Percentiles rank a stretch among this genome's conserved stretches.
Evolutionary conservation across 352 stramenopile species (phyloP).

Genomic region (Pythium apleroticum): DNA sequence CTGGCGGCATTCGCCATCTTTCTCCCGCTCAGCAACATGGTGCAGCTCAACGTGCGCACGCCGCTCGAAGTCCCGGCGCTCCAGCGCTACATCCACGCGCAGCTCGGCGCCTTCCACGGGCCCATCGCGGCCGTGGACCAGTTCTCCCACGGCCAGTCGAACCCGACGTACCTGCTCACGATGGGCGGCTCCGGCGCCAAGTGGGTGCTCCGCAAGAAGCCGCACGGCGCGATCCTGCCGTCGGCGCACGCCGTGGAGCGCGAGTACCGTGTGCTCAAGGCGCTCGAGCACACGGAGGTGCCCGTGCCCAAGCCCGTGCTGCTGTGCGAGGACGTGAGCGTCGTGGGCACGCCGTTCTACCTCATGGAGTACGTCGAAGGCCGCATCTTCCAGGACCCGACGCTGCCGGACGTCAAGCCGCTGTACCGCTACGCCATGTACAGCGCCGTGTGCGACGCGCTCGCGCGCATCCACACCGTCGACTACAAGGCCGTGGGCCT

Average conservation of each 20-base stretch:
- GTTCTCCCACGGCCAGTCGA: slow-evolving; percentile 87
- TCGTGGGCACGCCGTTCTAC: slow-evolving; percentile 80
- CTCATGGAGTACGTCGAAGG: slow-evolving; percentile 81
- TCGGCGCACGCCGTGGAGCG: slow-evolving; percentile 81
- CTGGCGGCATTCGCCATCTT: neutral
- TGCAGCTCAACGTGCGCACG: slow-evolving; percentile 52
- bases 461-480: slow-evolving; percentile 64
- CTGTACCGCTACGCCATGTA: slow-evolving; percentile 84
- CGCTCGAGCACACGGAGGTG: slow-evolving; percentile 66
- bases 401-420: slow-evolving; percentile 56
- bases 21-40: slow-evolving; percentile 28
- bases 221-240: slow-evolving; percentile 71
- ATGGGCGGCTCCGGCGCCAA: slow-evolving; percentile 52
- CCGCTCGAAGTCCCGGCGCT: slow-evolving; percentile 53
- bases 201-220: slow-evolving; percentile 86
- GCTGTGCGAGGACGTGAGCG: slow-evolving; percentile 57
- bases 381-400: slow-evolving; percentile 73
- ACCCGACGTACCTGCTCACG: slow-evolving; percentile 84
- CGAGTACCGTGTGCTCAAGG: slow-evolving; percentile 71
- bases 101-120: slow-evolving; percentile 52
- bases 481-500: slow-evolving; percentile 62
- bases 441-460: slow-evolving; percentile 63
- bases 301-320: slow-evolving; percentile 62
- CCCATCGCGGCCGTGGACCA: slow-evolving; percentile 62
- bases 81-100: slow-evolving; percentile 47